Base-by-base conservation (phyloP, 495 filamentous ascomycete genomes). In the Talaromyces ruber region DNA sequence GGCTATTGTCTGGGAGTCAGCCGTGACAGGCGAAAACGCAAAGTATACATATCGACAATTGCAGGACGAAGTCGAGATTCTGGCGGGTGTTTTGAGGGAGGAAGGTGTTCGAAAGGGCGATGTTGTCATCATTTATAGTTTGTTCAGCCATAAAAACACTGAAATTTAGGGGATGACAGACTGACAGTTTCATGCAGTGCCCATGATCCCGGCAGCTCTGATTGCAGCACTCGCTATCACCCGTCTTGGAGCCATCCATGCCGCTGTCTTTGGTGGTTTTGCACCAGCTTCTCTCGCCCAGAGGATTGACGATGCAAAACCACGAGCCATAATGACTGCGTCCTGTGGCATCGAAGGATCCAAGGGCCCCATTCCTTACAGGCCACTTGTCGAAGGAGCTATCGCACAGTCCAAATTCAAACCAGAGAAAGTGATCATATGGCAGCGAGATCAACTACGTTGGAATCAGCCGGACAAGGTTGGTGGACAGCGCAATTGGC, bases 181-280 rank as follows among this genome's bases (percentile, higher is more conserved):
- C 11, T 5, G 21, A 54, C 51, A 11, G 11, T 9, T 28, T 11
- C 28, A 16, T 25, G 11, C 62, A 93, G 90, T 97, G 93, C 93
- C 93, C 60, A 97, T 97, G 93, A 92, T 97, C 37, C 93, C 93
- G 1, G 88, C 90, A 4, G 88, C 93, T 7, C 70, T 96, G 18
- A 87, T 95, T 56, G 92, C 89, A 22, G 89, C 92, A 24, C 85
- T 97, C 3, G 91, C 93, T 26, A 84, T 90, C 64, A 82, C 82
- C 47, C 87, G 92, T 0, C 77, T 97, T 0, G 93, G 93, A 24
- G 93, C 93, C 6, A 87, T 96, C 59, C 93, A 97, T 65, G 85
- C 90, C 4, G 92, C 93, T 7, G 93, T 97, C 3, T 97, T 97
- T 71, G 93, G 93, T 11, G 93, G 93, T 1, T 97, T 97, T 66